Base-by-base conservation (phyloP, 164 flowering plant species). In the Litsea cubeba region DNA sequence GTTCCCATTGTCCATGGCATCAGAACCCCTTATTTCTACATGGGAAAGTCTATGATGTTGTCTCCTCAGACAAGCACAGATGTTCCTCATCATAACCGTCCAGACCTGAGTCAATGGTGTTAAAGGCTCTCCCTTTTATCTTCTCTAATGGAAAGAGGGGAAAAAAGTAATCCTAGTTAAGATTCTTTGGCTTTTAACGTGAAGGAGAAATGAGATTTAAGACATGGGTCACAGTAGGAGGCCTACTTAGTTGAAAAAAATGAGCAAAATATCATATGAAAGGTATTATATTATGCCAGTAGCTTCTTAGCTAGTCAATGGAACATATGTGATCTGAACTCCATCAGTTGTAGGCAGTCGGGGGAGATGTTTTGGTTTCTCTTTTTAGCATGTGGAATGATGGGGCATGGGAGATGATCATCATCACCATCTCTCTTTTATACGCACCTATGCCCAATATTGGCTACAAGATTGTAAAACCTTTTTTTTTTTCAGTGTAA, bases 21-120 rank as follows among this genome's bases (percentile, higher is more conserved):
- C 72, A 75, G 35, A 69, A 69, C 80, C 76, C 66, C 71, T 66
- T 71, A 68, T 76, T 77, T 73, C 46, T 76, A 75, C 50, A 8
- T 68, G 79, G 74, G 71, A 87, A 69, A 62, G 78, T 49, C 72
- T 75, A 86, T 86, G 79, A 88, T 88, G 79, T 68, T 84, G 90
- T 85, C 86, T 75, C 85, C 83, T 76, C 22, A 66, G 63, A 69
- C 20, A 76, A 82, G 12, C 83, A 83, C 83, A 86, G 57, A 71
- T 58, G 65, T 71, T 66, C 81, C 81, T 85, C 83, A 86, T 86
- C 87, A 88, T 88, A 75, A 72, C 82, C 83, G 84, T 82, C 75
- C 72, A 76, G 72, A 72, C 14, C 54, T 3, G 81, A 79, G 91
- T 88, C 91, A 86, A 86, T 84, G 75, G 81, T 83, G 79, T 80